Base-by-base conservation (phyloP, 345 rosid genomes). In the Viola odorata region DNA sequence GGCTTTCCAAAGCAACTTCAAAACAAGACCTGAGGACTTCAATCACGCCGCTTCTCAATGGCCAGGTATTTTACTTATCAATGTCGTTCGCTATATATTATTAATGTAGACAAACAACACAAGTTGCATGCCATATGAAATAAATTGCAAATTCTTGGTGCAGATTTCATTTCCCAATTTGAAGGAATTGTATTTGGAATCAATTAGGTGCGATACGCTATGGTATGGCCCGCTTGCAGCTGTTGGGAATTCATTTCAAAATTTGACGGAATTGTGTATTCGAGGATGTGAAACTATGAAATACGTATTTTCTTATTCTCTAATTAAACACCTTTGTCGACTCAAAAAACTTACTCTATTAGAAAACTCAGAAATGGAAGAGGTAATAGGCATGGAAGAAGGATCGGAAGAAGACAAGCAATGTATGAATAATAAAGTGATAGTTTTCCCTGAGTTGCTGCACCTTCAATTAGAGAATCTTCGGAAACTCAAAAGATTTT, bases 121-220 rank as follows among this genome's bases (percentile, higher is more conserved):
- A n/a, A n/a, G n/a, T n/a, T n/a, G n/a, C n/a, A n/a, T n/a, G n/a
- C n/a, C n/a, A n/a, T n/a, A n/a, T n/a, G n/a, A n/a, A n/a, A n/a
- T n/a, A n/a, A n/a, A n/a, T n/a, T n/a, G n/a, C n/a, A n/a, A n/a
- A n/a, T n/a, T n/a, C n/a, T n/a, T n/a, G n/a, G 32, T 45, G 68
- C 61, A 57, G 69, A 38, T 50, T 57, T 12, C 15, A 3, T 49
- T 56, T 8, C 69, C 69, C 32, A 65, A 48, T 7, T 40, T 65
- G 56, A 16, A 48, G 41, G 32, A 48, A 0, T 9, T 65, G 8
- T 2, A 5, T 0, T 10, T 66, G 13, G 0, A 0, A 0, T 57
- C 51, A 8, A 50, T 66, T 23, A 23, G n/a, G 8, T 8, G 37
- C 5, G 51, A 66, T 37, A 42, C 8, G 57, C 5, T n/a, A 41